Evolutionary conservation across 768 basidiomycete species (phyloP), one percentile per base, ranked within the genome.

Genomic region (Kwoniella sp.): DNA sequence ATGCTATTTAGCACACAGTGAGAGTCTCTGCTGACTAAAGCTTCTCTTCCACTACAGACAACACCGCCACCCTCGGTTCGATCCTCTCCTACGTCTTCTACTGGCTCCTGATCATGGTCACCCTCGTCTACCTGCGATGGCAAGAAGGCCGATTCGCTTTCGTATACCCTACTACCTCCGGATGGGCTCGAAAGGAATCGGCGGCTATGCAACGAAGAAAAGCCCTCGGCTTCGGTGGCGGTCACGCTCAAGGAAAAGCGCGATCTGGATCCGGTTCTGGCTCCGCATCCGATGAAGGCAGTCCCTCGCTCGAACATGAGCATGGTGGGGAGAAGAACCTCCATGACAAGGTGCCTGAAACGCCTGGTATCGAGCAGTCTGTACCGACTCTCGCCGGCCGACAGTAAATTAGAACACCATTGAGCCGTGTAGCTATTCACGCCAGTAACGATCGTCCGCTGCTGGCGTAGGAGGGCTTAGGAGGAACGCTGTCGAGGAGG

Each of bases 21-120:
- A n/a, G n/a, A n/a, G n/a, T n/a, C n/a, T n/a, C n/a, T n/a, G n/a
- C n/a, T n/a, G n/a, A n/a, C n/a, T n/a, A n/a, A n/a, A n/a, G n/a
- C 37, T 56, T 13, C 41, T 51, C 28, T 30, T 1, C 34, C 15
- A 26, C 45, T 48, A 64, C 58, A 63, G 87, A 87, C 68, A 93
- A 94, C 80, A 89, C 83, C 60, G 93, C 88, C 9, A 88, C 89
- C 84, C 58, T 89, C 65, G 92, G 94, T 13, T 86, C 89, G 1
- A 85, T 97, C 23, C 83, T 95, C n/a, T 83, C 88, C 0, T 98
- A 97, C 79, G 86, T 91, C 54, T 90, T 92, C 81, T 97, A 94
- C 83, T 97, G 94, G 94, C 69, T 96, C 66, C 86, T 88, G 13
- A 90, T 90, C 70, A 87, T 94, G 52, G 85, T 75, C 34, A 83